Evolutionary conservation across 352 stramenopile species (phyloP), one percentile per base, ranked within the genome.

Genomic region (Thraustotheca clavata): DNA sequence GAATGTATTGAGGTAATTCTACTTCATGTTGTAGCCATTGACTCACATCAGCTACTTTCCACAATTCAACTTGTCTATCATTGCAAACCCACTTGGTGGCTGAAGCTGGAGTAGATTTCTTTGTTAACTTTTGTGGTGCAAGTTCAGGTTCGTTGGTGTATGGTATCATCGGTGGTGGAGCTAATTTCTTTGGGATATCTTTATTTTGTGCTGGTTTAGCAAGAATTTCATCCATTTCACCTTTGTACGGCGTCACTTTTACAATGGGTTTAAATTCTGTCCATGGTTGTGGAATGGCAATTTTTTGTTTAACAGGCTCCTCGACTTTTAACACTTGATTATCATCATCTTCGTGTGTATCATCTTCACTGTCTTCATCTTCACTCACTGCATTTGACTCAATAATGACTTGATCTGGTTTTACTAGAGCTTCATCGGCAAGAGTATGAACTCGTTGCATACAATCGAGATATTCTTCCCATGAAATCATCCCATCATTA

Each of bases 21-120:
- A 84, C 77, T 24, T 80, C 72, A 7, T 71, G 39, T 3, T 69
- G 60, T 26, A 84, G 73, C 76, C 76, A 84, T 41, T 72, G 59
- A 29, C 73, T 29, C 1, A 84, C 76, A 36, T 84, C 76, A 33
- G 73, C 70, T 4, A 84, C 74, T 68, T 81, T 84, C 76, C 76
- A 84, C 41, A 77, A 69, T 0, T 76, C 12, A 0, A 81, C 61
- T 9, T 27, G 18, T 3, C 22, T 7, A 27, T 65, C 57, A 35
- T 65, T 36, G n/a, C 27, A 26, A 2, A 11, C 3, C 2, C 24
- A 24, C 43, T 14, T 52, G 39, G 39, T 24, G n/a, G 39, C 39
- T 38, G 32, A 33, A 33, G 24, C 22, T 12, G 52, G 14, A 0
- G 50, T 2, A 20, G 38, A 38, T 27, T 72, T 69, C 12, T 70